Conservation (phyloP, 2,329 filamentous ascomycete species). For the Pseudocercospora pini-densiflorae region DNA sequence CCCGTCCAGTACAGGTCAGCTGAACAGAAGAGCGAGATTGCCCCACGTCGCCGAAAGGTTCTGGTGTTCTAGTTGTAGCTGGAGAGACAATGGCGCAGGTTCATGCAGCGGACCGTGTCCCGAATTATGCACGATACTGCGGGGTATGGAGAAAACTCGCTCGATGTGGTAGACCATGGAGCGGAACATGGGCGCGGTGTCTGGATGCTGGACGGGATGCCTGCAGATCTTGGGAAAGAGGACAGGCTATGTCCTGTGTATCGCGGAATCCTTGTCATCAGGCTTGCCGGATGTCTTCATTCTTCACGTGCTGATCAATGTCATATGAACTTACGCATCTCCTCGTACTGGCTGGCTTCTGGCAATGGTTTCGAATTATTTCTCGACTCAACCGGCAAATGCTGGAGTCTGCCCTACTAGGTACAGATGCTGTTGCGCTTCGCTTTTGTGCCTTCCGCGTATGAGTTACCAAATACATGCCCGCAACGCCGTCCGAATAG, state of each 20-base stretch:
- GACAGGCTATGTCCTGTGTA: background rate
- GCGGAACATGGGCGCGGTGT: background rate
- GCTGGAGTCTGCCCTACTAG: conserved; percentile 9
- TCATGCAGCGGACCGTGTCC: background rate
- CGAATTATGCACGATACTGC: background rate
- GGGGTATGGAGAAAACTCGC: conserved; percentile 1
- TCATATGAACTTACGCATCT: background rate
- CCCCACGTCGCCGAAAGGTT: conserved; percentile 3
- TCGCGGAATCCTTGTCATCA: background rate
- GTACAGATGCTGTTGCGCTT: conserved; percentile 8
- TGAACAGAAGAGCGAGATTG: background rate
- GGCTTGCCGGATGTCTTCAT: background rate
- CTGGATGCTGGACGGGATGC: background rate
- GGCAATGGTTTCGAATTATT: background rate
- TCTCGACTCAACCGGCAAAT: conserved; percentile 5
- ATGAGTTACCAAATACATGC: background rate
- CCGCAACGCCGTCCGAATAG: conserved; percentile 1
- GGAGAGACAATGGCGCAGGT: conserved; percentile 5
- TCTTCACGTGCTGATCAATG: background rate
- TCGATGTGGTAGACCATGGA: background rate
- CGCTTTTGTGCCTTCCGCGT: conserved; percentile 11
- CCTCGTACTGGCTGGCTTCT: background rate
- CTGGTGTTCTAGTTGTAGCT: background rate
- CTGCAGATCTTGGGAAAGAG: background rate
- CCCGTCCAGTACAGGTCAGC: background rate